Evolutionary conservation across 2,329 filamentous ascomycete genomes (phyloP).

Genomic region (Trichoderma brevicompactum): DNA sequence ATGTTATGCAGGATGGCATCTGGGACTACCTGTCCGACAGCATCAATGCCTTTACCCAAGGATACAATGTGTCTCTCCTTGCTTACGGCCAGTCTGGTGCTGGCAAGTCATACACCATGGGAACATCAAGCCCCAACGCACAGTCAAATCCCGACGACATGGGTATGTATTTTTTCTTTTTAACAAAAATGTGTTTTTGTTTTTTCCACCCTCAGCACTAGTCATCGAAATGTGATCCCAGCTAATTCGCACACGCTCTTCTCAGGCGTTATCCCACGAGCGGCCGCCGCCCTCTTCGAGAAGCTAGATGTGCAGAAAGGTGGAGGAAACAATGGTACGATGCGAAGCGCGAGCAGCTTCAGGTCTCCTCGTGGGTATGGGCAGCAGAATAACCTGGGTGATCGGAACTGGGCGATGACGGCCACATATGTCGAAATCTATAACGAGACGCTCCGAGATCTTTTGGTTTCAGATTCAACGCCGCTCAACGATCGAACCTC

Average conservation of each 20-base stretch:
- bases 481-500: constrained; percentile 70
- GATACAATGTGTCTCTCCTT: constrained; percentile 97
- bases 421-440: constrained; percentile 98
- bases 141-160: constrained; percentile 72
- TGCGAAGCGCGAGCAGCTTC: constrained; percentile 59
- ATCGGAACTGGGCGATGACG: constrained; percentile 87
- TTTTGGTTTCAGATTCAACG: constrained; percentile 77
- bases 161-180: constrained; percentile 62
- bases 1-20: constrained; percentile 82
- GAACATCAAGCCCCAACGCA: constrained; percentile 83
- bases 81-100: constrained; percentile 98
- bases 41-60: constrained; percentile 86
- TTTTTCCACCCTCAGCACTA: background rate
- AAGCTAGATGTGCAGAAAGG: constrained; percentile 70
- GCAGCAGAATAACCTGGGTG: constrained; percentile 53
- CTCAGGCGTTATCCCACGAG: constrained; percentile 90
- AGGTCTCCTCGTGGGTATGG: constrained; percentile 76
- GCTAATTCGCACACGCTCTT: constrained; percentile 17
- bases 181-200: background rate
- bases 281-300: constrained; percentile 84
- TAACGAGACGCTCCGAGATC: constrained; percentile 92
- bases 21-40: constrained; percentile 95
- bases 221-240: background rate
- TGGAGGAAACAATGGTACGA: constrained; percentile 53
- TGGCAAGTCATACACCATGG: constrained; percentile 99